Evolutionary conservation across 176 grass and related monocot genomes (phyloP), one percentile per base, ranked within the genome.

Genomic region (Hsuehochloa calcarea): DNA sequence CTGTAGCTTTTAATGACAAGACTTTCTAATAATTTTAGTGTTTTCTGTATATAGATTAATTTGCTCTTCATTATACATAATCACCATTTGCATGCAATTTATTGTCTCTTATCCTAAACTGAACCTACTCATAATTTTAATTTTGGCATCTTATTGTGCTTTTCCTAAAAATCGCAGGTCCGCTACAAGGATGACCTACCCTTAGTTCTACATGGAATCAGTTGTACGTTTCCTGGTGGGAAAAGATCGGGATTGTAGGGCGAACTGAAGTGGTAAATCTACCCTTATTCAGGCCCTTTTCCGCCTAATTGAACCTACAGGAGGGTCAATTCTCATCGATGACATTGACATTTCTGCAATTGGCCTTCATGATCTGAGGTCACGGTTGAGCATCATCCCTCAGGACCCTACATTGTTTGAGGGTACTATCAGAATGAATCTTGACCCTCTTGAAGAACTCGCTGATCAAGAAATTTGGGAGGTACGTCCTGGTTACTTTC

Each of bases 241-340:
- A 94, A 90, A 99, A 96, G 70, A 90, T 99, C 3, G 96, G 96
- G 67, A 99, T 99, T 90, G 96, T 99, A 60, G 96, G 96, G 20
- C 90, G 96, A 70, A 99, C 96, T 75, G 96, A 89, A 99, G 96
- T n/a, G 96, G 96, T 35, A 99, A 99, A 93, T 99, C 96, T 80
- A 99, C 96, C 39, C 96, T 99, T 84, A 99, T 99, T 70, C 96
- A 99, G 88, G 93, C 96, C 25, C 87, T 99, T 71, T 99, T 99
- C 82, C 93, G 96, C 59, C 86, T 99, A 64, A 90, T 99, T 87
- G 96, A 96, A 84, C 96, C 96, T 52, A 50, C 69, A 14, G 87
- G 44, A 85, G 96, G 96, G 38, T 89, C 78, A 89, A 91, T 99
- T 85, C 80, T 94, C 71, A 92, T 99, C n/a, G 96, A 99, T 19